A percentile compares a stretch with the other conserved stretches of the same genome.
Conservation (phyloP, 2,329 filamentous ascomycete genomes). For the Ilyonectria mors-panacis region DNA sequence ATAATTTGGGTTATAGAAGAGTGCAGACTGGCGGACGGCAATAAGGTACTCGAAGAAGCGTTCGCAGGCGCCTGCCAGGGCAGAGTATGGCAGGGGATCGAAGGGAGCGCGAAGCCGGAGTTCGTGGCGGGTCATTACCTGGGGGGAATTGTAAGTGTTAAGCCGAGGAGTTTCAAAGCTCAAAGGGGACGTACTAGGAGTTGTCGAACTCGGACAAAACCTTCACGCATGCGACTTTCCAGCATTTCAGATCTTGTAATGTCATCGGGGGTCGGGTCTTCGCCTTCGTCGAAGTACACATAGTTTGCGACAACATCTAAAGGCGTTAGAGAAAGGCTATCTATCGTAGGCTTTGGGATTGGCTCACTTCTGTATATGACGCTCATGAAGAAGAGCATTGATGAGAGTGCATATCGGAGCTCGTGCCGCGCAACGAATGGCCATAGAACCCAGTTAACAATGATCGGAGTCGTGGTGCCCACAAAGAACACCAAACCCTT, state of each 20-base stretch:
- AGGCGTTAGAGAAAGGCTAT: slow-evolving; percentile 10
- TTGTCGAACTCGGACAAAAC: slow-evolving; percentile 71
- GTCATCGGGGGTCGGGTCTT: slow-evolving; percentile 66
- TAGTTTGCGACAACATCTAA: slow-evolving; percentile 68
- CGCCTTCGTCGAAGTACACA: slow-evolving; percentile 70
- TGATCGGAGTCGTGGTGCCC: slow-evolving; percentile 67
- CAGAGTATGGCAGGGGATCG: slow-evolving; percentile 69
- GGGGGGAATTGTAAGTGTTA: not conserved
- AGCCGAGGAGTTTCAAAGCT: not conserved
- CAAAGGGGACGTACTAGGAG: slow-evolving; percentile 58
- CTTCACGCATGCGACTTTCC: slow-evolving; percentile 72
- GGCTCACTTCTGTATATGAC: slow-evolving; percentile 68
- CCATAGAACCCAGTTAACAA: slow-evolving; percentile 74
- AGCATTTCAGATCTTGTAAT: slow-evolving; percentile 69
- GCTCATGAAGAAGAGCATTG: slow-evolving; percentile 71
- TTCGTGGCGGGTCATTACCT: slow-evolving; percentile 70
- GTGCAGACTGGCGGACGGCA: slow-evolving; percentile 69
- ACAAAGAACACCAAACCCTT: slow-evolving; percentile 67
- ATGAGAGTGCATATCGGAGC: slow-evolving; percentile 67
- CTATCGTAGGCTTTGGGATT: not conserved
- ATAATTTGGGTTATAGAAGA: slow-evolving; percentile 70
- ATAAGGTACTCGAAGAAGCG: slow-evolving; percentile 73
- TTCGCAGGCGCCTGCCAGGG: slow-evolving; percentile 69
- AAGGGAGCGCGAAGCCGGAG: slow-evolving; percentile 71
- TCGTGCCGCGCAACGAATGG: slow-evolving; percentile 74